Percentiles rank a stretch among this genome's conserved stretches.
Conservation (phyloP, 192 early-diverging fungal genomes). For the Coemansia sp. region DNA sequence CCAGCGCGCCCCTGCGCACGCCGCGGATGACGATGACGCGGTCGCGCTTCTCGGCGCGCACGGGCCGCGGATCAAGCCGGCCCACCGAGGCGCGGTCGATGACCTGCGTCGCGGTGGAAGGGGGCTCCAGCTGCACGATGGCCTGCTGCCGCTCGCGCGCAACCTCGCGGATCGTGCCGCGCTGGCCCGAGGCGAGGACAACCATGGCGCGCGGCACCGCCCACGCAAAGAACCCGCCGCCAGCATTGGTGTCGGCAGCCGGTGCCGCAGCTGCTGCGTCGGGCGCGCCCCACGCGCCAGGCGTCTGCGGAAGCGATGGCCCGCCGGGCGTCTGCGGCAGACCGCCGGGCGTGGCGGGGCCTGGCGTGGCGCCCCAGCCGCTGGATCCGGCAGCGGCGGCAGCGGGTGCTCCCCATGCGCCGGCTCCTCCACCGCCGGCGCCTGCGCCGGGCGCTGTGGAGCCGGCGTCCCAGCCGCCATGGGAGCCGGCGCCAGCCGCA, state of each 20-base stretch:
- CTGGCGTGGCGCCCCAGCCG: conserved; percentile 23
- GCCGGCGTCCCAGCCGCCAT: conserved; percentile 59
- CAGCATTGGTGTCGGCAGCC: conserved; percentile 46
- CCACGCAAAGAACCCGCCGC: conserved; percentile 57
- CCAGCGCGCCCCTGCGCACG: conserved; percentile 59
- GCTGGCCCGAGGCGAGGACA: conserved; percentile 47
- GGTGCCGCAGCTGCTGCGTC: conserved; percentile 49
- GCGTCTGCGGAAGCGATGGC: conserved; percentile 16
- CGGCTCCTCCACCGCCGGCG: conserved; percentile 54
- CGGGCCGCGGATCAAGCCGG: conserved; percentile 47
- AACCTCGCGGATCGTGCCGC: conserved; percentile 56
- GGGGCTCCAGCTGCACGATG: conserved; percentile 44
- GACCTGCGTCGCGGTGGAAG: conserved; percentile 49
- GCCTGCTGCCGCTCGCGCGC: conserved; percentile 57
- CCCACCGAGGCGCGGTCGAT: conserved; percentile 40
- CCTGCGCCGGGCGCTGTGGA: conserved; percentile 11
- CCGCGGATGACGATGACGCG: conserved; percentile 70
- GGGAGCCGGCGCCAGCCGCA: conserved; percentile 39
- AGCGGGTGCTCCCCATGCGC: conserved; percentile 30
- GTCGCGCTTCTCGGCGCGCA: conserved; percentile 70
- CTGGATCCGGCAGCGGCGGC: conserved; percentile 50
- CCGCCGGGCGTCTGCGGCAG: conserved; percentile 23
- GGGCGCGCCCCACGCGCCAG: conserved; percentile 16
- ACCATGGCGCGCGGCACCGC: conserved; percentile 47
- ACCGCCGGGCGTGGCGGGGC: conserved; percentile 19